Conservation (phyloP, 1,139 yeast species). For the Hemisphaericaspora xylofermentans region DNA sequence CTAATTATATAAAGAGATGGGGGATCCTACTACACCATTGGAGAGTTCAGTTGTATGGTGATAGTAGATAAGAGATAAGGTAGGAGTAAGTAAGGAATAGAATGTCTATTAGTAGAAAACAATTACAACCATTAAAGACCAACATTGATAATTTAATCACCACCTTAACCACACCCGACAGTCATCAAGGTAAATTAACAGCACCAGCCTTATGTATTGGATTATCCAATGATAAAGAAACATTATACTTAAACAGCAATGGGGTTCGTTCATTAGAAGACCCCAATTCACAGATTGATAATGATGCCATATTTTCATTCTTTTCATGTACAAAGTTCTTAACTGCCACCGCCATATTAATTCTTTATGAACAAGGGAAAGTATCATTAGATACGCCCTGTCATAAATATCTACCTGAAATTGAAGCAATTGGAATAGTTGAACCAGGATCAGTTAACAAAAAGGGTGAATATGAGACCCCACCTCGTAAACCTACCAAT, state of each 20-base stretch:
- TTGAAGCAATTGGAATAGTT: slow-evolving; percentile 40
- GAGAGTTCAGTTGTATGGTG: no score
- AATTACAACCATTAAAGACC: slow-evolving; percentile 5
- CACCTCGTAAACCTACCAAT: slow-evolving; percentile 32
- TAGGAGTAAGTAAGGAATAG: no score
- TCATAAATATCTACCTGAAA: slow-evolving; percentile 38
- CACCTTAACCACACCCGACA: slow-evolving; percentile 14
- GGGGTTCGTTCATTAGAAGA: slow-evolving; percentile 27
- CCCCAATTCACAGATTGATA: slow-evolving; percentile 16
- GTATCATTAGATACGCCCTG: slow-evolving; percentile 44
- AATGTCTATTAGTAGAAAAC: slow-evolving; percentile 5
- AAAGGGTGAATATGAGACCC: slow-evolving; percentile 30
- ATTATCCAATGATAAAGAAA: slow-evolving; percentile 23
- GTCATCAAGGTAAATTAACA: slow-evolving; percentile 17
- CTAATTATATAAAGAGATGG: not conserved
- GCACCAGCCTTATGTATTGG: slow-evolving; percentile 31
- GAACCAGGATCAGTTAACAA: slow-evolving; percentile 33
- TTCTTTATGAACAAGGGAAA: slow-evolving; percentile 45
- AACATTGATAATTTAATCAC: slow-evolving; percentile 17
- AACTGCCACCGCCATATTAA: slow-evolving; percentile 47
- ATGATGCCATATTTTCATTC: slow-evolving; percentile 33
- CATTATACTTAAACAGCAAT: slow-evolving; percentile 24
- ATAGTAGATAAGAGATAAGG: no score
- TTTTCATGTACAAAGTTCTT: slow-evolving; percentile 52
- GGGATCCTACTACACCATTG: no score